Percentiles rank a stretch among this genome's conserved stretches.
These are phyloP conservation scores for Eucalyptus viminalis DNA, from an alignment of 345 rosid species.

Conservation along the genomic window DNA sequence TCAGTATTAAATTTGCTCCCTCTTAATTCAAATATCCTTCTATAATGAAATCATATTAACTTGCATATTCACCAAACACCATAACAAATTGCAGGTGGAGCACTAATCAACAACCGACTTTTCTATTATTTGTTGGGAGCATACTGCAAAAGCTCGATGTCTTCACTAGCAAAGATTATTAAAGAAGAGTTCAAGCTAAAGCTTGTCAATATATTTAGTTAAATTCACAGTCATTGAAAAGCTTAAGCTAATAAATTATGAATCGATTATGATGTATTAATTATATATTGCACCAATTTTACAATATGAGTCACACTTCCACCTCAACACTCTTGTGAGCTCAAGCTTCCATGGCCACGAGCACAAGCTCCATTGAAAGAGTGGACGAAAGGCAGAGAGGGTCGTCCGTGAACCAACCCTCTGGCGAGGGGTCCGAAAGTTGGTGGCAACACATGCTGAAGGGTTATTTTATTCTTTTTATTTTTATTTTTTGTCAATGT, in stretches of 20 bases:
- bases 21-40: not conserved
- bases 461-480: not conserved
- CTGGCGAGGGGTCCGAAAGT: not conserved
- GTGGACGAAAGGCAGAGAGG: not conserved
- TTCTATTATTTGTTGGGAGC: no score
- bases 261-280: rapidly evolving
- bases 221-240: no score
- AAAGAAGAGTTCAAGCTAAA: not conserved
- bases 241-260: no score
- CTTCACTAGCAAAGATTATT: rapidly evolving
- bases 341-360: not conserved
- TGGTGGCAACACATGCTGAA: not conserved
- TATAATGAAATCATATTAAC: not conserved
- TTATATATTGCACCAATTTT: not conserved
- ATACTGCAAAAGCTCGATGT: not conserved
- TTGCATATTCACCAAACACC: not conserved
- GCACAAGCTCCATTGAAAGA: not conserved
- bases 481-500: no score
- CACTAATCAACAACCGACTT: rapidly evolving
- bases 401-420: not conserved
- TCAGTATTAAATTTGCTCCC: rapidly evolving
- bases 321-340: not conserved
- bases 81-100: not conserved
- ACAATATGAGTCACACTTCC: not conserved
- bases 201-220: no score